These are phyloP conservation scores for Phytophthora crassamura DNA, from an alignment of 352 stramenopile species.

Conservation along the genomic window DNA sequence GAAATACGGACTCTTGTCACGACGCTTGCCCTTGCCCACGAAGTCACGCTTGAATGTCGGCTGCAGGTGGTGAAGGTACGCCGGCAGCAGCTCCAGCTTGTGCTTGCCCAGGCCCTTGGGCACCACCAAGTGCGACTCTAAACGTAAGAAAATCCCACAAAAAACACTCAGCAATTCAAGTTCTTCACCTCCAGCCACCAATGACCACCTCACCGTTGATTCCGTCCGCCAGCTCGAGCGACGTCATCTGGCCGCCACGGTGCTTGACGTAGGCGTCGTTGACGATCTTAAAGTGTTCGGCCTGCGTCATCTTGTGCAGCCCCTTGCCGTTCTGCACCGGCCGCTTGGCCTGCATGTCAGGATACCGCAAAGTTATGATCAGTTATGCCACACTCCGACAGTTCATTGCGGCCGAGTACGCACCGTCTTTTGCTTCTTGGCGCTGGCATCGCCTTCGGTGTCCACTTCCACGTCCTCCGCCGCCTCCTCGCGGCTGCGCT, in stretches of 20 bases:
- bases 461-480: slow-evolving; percentile 17
- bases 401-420: neutral
- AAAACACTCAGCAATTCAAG: neutral
- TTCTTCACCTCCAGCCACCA: neutral
- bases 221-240: slow-evolving; percentile 80
- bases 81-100: slow-evolving; percentile 69
- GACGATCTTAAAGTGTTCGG: slow-evolving; percentile 85
- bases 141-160: slow-evolving; percentile 1
- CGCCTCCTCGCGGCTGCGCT: slow-evolving; percentile 52
- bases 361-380: neutral
- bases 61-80: slow-evolving; percentile 80
- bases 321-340: slow-evolving; percentile 61
- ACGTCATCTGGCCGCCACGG: slow-evolving; percentile 80
- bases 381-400: neutral
- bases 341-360: slow-evolving; percentile 21
- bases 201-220: slow-evolving; percentile 59
- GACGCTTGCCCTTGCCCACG: slow-evolving; percentile 70
- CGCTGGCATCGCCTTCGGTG: slow-evolving; percentile 12
- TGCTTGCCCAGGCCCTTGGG: slow-evolving; percentile 80
- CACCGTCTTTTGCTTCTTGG: slow-evolving; percentile 69
- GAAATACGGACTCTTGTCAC: slow-evolving; percentile 92
- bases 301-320: slow-evolving; percentile 78
- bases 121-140: slow-evolving; percentile 74
- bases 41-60: slow-evolving; percentile 84
- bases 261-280: slow-evolving; percentile 83